Conservation (phyloP, 2,329 filamentous ascomycete genomes). For the Thielaviopsis musarum region DNA sequence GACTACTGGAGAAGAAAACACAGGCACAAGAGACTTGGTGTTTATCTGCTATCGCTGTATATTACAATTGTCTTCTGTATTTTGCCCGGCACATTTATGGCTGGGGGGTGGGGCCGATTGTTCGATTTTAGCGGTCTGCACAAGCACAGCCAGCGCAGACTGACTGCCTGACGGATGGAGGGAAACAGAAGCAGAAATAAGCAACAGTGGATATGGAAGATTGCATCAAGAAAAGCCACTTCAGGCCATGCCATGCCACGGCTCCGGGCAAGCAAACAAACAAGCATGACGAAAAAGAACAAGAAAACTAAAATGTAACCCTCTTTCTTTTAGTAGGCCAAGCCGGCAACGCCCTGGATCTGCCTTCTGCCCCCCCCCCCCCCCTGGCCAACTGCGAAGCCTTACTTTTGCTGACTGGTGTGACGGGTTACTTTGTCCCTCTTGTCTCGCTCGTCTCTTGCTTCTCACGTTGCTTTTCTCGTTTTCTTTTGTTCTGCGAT, state of each 20-base stretch:
- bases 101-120: neutral
- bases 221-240: too few relatives aligned
- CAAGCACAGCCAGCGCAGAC: neutral
- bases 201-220: neutral
- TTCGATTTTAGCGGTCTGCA: neutral
- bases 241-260: too few relatives aligned
- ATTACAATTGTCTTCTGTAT: neutral
- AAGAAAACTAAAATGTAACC: neutral
- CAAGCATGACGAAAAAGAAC: neutral
- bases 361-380: too few relatives aligned
- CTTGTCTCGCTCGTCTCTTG: neutral
- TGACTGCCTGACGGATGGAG: too few relatives aligned
- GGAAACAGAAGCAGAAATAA: neutral
- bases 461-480: neutral
- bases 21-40: too few relatives aligned
- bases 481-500: too few relatives aligned
- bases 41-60: neutral
- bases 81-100: too few relatives aligned
- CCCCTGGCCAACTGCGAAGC: neutral
- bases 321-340: neutral
- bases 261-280: neutral
- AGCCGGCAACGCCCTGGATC: too few relatives aligned
- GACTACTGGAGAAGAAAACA: neutral
- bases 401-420: neutral
- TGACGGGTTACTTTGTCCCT: neutral